A percentile compares a stretch with the other conserved stretches of the same genome.
phyloP scores from a whole-genome alignment of 441 rosid species.

The Arabidopsis lyrata region DNA sequence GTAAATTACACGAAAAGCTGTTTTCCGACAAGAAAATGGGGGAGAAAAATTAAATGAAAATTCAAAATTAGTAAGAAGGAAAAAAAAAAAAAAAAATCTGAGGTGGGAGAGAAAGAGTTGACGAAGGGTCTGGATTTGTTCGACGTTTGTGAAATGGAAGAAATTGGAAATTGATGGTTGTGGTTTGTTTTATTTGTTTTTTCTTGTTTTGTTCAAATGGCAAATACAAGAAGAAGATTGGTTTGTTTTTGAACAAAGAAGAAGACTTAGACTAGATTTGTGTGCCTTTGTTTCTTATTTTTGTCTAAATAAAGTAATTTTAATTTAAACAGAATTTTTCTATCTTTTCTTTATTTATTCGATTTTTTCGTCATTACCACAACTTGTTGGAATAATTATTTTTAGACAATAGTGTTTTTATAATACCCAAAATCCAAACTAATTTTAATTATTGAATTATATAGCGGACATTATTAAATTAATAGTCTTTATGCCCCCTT shows the following conservation, averaged over 20 bases:
- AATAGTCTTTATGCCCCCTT: no score
- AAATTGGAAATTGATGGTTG: constrained; percentile 35
- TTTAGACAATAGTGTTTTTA: not conserved
- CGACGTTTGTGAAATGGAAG: constrained; percentile 21
- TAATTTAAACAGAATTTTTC: constrained; percentile 34
- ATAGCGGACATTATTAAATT: no score
- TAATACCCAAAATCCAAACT: not conserved
- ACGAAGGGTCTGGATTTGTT: constrained; percentile 36
- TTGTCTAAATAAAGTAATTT: constrained; percentile 40
- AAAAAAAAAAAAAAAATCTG: constrained; percentile 12
- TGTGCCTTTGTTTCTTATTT: constrained; percentile 36
- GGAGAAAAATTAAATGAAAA: not conserved
- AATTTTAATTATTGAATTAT: not conserved
- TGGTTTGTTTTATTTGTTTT: constrained; percentile 6
- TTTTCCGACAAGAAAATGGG: constrained; percentile 39
- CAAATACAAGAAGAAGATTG: constrained; percentile 29
- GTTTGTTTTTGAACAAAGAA: constrained; percentile 37
- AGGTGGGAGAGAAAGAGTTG: constrained; percentile 58
- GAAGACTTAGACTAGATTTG: constrained; percentile 41
- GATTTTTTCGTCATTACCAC: constrained; percentile 35
- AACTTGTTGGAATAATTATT: constrained; percentile 32
- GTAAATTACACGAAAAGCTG: constrained; percentile 40
- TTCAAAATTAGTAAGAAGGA: constrained; percentile 2
- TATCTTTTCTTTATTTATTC: constrained; percentile 24
- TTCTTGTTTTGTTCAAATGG: constrained; percentile 6